Conservation (phyloP, 2,329 filamentous ascomycete species). For the Penicillium rolfsii region DNA sequence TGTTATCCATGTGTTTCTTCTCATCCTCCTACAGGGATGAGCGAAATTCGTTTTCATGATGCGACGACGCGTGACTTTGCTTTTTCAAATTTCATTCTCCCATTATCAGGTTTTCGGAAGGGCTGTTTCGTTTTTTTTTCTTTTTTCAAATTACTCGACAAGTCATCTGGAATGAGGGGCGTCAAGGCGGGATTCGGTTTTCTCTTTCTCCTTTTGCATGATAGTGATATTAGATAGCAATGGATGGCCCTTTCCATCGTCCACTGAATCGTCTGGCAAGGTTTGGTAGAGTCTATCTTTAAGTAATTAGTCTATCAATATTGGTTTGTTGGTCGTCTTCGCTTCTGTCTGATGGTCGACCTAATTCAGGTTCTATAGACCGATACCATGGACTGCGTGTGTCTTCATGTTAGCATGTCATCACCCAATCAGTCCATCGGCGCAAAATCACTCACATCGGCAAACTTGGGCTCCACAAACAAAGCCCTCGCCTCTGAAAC, state of each 20-base stretch:
- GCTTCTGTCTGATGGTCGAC: neutral
- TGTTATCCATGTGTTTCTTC: constrained; percentile 10
- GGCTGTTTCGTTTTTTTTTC: constrained; percentile 21
- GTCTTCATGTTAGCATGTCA: neutral
- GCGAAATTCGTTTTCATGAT: constrained; percentile 22
- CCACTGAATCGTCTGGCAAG: neutral
- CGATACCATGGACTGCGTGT: constrained; percentile 38
- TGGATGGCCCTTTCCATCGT: constrained; percentile 20
- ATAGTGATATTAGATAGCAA: constrained; percentile 35
- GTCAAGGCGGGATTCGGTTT: constrained; percentile 21
- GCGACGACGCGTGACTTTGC: constrained; percentile 24
- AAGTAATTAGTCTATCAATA: neutral
- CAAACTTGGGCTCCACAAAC: constrained; percentile 46
- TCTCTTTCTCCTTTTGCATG: constrained; percentile 14
- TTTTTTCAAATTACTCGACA: constrained; percentile 11
- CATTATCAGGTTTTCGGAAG: constrained; percentile 24
- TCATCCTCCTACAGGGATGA: neutral
- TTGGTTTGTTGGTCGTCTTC: neutral
- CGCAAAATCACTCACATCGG: constrained; percentile 32
- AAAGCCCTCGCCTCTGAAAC: constrained; percentile 43
- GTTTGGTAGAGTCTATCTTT: neutral
- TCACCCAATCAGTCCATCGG: too few species aligned
- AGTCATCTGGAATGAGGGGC: constrained; percentile 26
- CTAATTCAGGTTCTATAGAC: constrained; percentile 29
- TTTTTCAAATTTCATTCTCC: constrained; percentile 22